Evolutionary conservation across 1,284 basidiomycete genomes (phyloP).

Genomic region (Ustilago tritici): DNA sequence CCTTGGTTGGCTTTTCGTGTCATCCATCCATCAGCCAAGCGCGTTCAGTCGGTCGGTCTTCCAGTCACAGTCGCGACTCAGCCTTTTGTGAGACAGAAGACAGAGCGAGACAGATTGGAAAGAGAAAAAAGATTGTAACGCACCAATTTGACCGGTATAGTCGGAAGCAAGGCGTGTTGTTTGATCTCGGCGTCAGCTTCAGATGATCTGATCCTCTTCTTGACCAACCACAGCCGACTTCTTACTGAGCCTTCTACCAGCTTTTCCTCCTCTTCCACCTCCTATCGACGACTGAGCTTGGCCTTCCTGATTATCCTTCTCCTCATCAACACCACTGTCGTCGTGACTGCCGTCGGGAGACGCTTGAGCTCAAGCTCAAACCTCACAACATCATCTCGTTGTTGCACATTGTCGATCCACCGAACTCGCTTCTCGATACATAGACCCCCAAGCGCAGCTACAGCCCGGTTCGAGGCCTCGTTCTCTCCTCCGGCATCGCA

Average conservation of each 20-base stretch:
- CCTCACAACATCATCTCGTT: background rate
- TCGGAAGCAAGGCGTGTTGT: slow-evolving; percentile 13
- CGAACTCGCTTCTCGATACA: background rate
- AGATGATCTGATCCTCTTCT: no score
- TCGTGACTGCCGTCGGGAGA: no score
- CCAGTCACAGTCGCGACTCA: background rate
- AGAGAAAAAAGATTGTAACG: background rate
- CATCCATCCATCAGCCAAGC: background rate
- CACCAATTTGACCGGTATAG: slow-evolving; percentile 18
- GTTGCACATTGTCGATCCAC: slow-evolving; percentile 1
- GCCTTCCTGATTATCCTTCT: background rate
- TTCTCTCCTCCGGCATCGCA: slow-evolving; percentile 1
- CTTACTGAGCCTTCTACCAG: background rate
- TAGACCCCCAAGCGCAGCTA: background rate
- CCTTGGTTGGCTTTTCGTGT: background rate
- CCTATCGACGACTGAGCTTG: background rate
- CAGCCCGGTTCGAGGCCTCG: background rate
- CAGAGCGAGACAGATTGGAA: background rate
- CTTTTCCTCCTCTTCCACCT: background rate
- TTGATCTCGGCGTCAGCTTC: slow-evolving; percentile 9
- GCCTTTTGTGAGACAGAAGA: background rate
- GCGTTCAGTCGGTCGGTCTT: background rate
- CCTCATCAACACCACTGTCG: background rate
- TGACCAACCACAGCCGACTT: slow-evolving; percentile 3
- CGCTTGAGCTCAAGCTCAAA: background rate